A percentile compares a stretch with the other conserved stretches of the same genome.
Conservation (phyloP, 805 yeast genomes). For the Myxozyma nipponensis region DNA sequence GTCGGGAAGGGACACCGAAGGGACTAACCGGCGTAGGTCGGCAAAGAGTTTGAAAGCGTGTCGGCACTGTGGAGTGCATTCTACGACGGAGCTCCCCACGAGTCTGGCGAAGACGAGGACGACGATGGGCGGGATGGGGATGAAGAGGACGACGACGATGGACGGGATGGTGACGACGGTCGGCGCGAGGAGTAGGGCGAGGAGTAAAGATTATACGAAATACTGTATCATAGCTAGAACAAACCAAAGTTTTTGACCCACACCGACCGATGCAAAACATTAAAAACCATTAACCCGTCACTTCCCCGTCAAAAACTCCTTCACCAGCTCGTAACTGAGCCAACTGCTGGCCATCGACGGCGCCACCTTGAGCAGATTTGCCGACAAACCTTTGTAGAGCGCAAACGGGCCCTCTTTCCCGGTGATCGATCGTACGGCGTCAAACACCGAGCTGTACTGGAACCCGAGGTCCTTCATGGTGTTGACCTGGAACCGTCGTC, state of each 20-base stretch:
- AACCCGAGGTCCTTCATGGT: slow-evolving; percentile 80
- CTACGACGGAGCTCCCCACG: slow-evolving; percentile 45
- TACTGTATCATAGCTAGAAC: background rate
- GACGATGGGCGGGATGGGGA: slow-evolving; percentile 12
- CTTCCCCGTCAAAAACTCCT: slow-evolving; percentile 38
- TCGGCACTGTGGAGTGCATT: slow-evolving; percentile 67
- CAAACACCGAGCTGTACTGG: slow-evolving; percentile 67
- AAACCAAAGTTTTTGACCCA: background rate
- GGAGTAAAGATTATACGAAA: background rate
- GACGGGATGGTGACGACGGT: background rate
- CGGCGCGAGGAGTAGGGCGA: background rate
- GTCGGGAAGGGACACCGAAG: background rate
- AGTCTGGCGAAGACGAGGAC: slow-evolving; percentile 10
- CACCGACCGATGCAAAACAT: background rate
- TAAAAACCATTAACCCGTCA: background rate
- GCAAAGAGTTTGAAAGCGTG: slow-evolving; percentile 70
- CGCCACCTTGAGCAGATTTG: slow-evolving; percentile 58
- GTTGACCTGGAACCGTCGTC: slow-evolving; percentile 89
- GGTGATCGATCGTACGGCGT: slow-evolving; percentile 70
- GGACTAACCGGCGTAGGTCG: slow-evolving; percentile 40
- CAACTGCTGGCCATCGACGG: slow-evolving; percentile 97
- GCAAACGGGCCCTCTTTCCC: slow-evolving; percentile 78
- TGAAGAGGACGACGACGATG: slow-evolving; percentile 7
- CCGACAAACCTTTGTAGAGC: slow-evolving; percentile 51
- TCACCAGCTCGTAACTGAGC: slow-evolving; percentile 76